Evolutionary conservation across 2,329 filamentous ascomycete species (phyloP), one percentile per base, ranked within the genome.

Genomic region (Fusarium falciforme): DNA sequence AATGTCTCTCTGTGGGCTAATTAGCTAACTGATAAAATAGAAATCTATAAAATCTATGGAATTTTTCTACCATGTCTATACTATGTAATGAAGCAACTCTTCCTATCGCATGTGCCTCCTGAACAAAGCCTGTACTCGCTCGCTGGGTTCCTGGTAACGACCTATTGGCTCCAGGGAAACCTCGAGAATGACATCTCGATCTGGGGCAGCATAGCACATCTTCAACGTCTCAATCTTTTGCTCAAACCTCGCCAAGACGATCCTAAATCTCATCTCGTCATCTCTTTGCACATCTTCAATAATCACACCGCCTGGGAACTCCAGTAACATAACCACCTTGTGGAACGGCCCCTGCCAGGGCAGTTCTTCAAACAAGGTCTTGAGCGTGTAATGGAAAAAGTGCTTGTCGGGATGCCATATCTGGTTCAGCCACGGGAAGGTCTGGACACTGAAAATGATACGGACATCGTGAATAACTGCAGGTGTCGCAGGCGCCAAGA

Each of bases 381-480:
- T 20, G 0, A 61, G 47, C 7, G 67, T 42, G 17, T 55, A 52
- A 3, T 9, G 5, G 9, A 70, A 73, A 1, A 73, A 54, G 22
- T 67, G 1, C 3, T 8, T 17, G 2, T 2, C 16, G 5, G 40
- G 17, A 1, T 3, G 0, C 4, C 61, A 40, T 4, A 1, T 47
- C 2, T 33, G 0, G 17, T 73, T 73, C 1, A 9, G 0, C 2
- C 70, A 71, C 0, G 70, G 70, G 20, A 60, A 25, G 4, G 29
- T n/a, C 6, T 73, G 61, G 1, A 70, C 62, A 16, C 61, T 73
- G 10, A 67, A 16, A 16, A 61, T 22, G 3, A 72, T 4, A 0
- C 52, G 14, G 27, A 70, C 27, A 14, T 14, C 54, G 22, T 44
- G 31, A 0, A 57, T 42, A 16, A 33, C n/a, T 6, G 20, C 33